These are phyloP conservation scores for Myxozyma sirexii DNA, from an alignment of 805 yeast species.

Conservation along the genomic window DNA sequence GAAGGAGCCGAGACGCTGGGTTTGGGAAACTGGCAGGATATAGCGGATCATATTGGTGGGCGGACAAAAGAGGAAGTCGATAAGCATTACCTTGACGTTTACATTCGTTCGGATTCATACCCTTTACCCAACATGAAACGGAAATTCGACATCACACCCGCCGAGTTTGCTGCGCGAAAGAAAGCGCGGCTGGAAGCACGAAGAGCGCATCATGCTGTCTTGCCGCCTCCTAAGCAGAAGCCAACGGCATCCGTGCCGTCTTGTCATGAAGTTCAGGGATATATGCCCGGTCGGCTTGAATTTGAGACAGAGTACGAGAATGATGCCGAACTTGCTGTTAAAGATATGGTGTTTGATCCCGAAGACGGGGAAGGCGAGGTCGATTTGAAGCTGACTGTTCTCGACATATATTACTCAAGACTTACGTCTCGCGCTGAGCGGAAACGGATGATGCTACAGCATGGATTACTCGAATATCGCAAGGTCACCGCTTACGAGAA, in stretches of 20 bases:
- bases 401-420: slow-evolving; percentile 87
- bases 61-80: slow-evolving; percentile 90
- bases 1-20: slow-evolving; percentile 93
- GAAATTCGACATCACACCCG: slow-evolving; percentile 66
- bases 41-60: slow-evolving; percentile 95
- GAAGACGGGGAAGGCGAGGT: slow-evolving; percentile 89
- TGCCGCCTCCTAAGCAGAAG: slow-evolving; percentile 82
- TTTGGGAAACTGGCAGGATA: slow-evolving; percentile 95
- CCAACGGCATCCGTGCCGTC: slow-evolving; percentile 92
- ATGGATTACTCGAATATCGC: slow-evolving; percentile 81
- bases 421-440: slow-evolving; percentile 91
- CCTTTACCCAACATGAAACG: slow-evolving; percentile 88
- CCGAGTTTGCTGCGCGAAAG: slow-evolving; percentile 68
- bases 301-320: slow-evolving; percentile 96
- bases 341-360: slow-evolving; percentile 93
- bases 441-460: slow-evolving; percentile 76
- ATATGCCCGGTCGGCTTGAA: slow-evolving; percentile 98
- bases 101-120: slow-evolving; percentile 68
- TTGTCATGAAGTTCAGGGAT: slow-evolving; percentile 96
- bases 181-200: slow-evolving; percentile 73
- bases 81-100: slow-evolving; percentile 73
- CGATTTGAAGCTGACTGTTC: slow-evolving; percentile 80
- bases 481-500: slow-evolving; percentile 81
- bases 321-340: slow-evolving; percentile 91
- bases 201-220: slow-evolving; percentile 55